These are phyloP conservation scores for Penicillium crystallinum DNA, from an alignment of 495 filamentous ascomycete species.

Conservation along the genomic window DNA sequence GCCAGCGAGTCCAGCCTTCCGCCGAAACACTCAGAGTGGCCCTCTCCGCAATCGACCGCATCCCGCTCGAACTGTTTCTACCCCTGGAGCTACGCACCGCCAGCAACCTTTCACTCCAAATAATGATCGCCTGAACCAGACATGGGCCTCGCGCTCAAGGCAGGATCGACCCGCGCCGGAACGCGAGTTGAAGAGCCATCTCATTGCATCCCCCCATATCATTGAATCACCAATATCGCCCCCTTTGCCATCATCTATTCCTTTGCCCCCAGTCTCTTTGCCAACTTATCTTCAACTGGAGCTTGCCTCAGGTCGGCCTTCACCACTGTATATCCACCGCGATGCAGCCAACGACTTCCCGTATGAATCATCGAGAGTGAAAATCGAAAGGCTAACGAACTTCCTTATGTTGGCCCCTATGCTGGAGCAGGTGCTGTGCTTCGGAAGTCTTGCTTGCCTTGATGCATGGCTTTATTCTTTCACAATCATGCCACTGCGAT, in stretches of 20 bases:
- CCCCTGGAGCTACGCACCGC: slow-evolving; percentile 27
- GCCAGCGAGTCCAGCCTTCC: slow-evolving; percentile 14
- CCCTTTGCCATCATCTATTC: slow-evolving; percentile 64
- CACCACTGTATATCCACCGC: slow-evolving; percentile 82
- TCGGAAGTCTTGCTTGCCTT: slow-evolving; percentile 84
- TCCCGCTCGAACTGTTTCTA: slow-evolving; percentile 33
- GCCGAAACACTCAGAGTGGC: slow-evolving; percentile 9
- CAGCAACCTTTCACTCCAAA: slow-evolving; percentile 13
- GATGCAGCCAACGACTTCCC: slow-evolving; percentile 68
- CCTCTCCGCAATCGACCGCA: slow-evolving; percentile 28
- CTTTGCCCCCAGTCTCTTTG: slow-evolving; percentile 78
- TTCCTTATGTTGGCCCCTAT: slow-evolving; percentile 76
- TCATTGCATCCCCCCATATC: slow-evolving; percentile 24
- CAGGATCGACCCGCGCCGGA: slow-evolving; percentile 35
- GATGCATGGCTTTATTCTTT: slow-evolving; percentile 98
- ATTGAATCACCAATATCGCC: slow-evolving; percentile 49
- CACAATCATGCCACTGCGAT: slow-evolving; percentile 87
- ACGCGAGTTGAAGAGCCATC: slow-evolving; percentile 34
- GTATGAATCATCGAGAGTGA: slow-evolving; percentile 94
- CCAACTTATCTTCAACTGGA: slow-evolving; percentile 87
- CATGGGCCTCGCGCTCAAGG: slow-evolving; percentile 35
- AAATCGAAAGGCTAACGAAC: slow-evolving; percentile 88
- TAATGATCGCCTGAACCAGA: slow-evolving; percentile 35
- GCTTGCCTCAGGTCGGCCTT: slow-evolving; percentile 73
- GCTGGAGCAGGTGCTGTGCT: slow-evolving; percentile 80